Evolutionary conservation across 2,329 filamentous ascomycete species (phyloP).

Genomic region (Microdochium trichocladiopsis): DNA sequence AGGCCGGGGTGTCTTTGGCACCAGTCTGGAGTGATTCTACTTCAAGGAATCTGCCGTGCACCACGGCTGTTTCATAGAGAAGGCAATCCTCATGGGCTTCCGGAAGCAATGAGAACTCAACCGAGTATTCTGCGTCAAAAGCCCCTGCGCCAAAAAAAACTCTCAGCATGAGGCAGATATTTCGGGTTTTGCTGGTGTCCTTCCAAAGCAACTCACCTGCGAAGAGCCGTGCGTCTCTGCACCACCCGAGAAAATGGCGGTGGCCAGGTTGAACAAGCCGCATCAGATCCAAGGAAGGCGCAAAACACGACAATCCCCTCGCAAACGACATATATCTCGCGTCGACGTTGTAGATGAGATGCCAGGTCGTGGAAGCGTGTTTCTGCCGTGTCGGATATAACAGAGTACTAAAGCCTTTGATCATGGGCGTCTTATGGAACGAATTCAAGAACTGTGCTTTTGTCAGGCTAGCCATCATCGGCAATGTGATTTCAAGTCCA

Average conservation of each 20-base stretch:
- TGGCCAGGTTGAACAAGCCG: background rate
- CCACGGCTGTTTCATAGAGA: background rate
- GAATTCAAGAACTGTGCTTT: background rate
- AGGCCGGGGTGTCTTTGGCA: background rate
- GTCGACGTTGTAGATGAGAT: background rate
- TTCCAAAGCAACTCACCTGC: background rate
- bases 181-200: too few relatives aligned
- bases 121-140: background rate
- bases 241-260: background rate
- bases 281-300: background rate
- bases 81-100: background rate
- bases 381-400: background rate
- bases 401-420: background rate
- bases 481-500: background rate
- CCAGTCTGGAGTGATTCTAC: background rate
- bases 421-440: background rate
- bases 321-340: background rate
- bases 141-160: too few relatives aligned
- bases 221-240: background rate
- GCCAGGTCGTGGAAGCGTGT: background rate
- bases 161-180: too few relatives aligned
- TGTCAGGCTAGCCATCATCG: background rate
- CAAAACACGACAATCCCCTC: background rate
- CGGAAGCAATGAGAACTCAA: background rate
- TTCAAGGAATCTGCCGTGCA: background rate